Base-by-base conservation (phyloP, 1,284 basidiomycete species). In the Sporisorium reilianum region DNA sequence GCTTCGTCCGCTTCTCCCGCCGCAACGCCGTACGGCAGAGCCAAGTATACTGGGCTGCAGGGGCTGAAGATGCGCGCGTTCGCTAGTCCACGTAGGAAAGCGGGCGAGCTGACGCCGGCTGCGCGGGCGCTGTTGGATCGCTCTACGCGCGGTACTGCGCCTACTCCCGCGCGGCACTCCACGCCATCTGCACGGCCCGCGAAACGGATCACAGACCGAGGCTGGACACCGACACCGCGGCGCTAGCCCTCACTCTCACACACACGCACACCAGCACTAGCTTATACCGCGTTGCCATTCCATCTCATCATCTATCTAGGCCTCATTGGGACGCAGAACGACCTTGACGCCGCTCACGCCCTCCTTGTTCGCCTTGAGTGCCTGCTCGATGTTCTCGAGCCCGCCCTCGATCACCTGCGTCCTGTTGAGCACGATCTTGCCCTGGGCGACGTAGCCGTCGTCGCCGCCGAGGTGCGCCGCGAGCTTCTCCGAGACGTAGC, bases 271-370 rank as follows among this genome's bases (percentile, higher is more conserved):
- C n/a, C n/a, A n/a, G n/a, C n/a, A n/a, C n/a, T n/a, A n/a, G n/a
- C n/a, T n/a, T n/a, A n/a, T n/a, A n/a, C n/a, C n/a, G n/a, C n/a
- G n/a, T n/a, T n/a, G n/a, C n/a, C n/a, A n/a, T n/a, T n/a, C n/a
- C n/a, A n/a, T n/a, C n/a, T n/a, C n/a, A n/a, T n/a, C n/a, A n/a
- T n/a, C n/a, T n/a, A n/a, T n/a, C n/a, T n/a, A n/a, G 5, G 40
- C 49, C 22, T 69, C 70, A 36, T 69, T 48, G 10, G 78, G 78
- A 12, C 64, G 48, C 16, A 77, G 62, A 30, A 80, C 58, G 32
- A 80, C 51, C 63, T 80, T 80, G 38, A 68, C 64, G 18, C 78
- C 78, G 32, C 46, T 55, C 5, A 80, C 75, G 23, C 78, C 78
- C 25, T 71, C 54, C 55, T 74, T 77, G 57, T 78, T 78, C 9